These are phyloP conservation scores for Suhomyces atakaporum DNA, from an alignment of 1,139 yeast genomes.

Conservation along the genomic window DNA sequence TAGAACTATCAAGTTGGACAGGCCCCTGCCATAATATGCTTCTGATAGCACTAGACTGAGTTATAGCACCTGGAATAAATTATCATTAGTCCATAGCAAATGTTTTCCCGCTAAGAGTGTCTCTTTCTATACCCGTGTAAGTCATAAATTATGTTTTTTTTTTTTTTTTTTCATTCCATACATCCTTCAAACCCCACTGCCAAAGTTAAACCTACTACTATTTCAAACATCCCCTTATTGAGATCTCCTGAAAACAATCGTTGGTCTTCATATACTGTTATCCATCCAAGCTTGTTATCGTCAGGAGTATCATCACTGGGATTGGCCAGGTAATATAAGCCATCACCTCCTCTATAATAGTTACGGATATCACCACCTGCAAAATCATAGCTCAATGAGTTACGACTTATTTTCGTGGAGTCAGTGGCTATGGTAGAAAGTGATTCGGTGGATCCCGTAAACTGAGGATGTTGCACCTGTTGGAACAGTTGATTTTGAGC, in stretches of 20 bases:
- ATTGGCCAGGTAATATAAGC: constrained; percentile 42
- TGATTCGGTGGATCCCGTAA: constrained; percentile 9
- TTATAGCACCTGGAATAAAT: too few relatives aligned
- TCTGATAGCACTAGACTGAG: too few relatives aligned
- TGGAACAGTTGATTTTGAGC: constrained; percentile 4
- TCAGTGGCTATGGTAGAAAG: constrained; percentile 4
- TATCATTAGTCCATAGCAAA: too few relatives aligned
- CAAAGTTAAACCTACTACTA: constrained; percentile 53
- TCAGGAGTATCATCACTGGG: constrained; percentile 64
- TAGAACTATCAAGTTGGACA: too few relatives aligned
- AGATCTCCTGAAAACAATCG: constrained; percentile 22
- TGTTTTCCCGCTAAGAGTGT: too few relatives aligned
- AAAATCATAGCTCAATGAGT: constrained; percentile 20
- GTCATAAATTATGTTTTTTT: background rate
- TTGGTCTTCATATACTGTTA: constrained; percentile 56
- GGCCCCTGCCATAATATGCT: too few relatives aligned
- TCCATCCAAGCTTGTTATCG: constrained; percentile 62
- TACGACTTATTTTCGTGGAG: constrained; percentile 6
- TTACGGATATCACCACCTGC: constrained; percentile 33
- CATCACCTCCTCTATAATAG: constrained; percentile 58
- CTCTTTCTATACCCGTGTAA: too few relatives aligned
- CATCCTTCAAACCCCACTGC: constrained; percentile 52
- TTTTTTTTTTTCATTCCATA: constrained; percentile 2
- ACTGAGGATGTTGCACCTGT: constrained; percentile 8
- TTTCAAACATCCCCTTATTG: constrained; percentile 53